Evolutionary conservation across 2,329 filamentous ascomycete genomes (phyloP), one percentile per base, ranked within the genome.

Genomic region (Xylariomycetidae sp.): DNA sequence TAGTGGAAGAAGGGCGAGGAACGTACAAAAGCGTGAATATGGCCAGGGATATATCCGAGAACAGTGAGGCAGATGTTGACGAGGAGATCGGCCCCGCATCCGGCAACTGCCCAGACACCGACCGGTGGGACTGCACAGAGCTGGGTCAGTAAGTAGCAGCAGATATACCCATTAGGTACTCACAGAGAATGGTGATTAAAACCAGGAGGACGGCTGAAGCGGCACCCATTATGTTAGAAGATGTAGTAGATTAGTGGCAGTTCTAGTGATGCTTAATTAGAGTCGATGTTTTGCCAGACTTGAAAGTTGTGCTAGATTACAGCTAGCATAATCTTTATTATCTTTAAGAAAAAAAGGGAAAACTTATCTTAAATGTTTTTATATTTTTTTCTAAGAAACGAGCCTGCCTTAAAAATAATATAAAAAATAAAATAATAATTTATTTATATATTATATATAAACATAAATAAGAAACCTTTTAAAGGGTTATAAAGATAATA

Each of bases 11-110:
- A n/a, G n/a, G n/a, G n/a, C n/a, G n/a, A n/a, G n/a, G n/a, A n/a
- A n/a, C n/a, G n/a, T n/a, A n/a, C n/a, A 59, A 89, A 88, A 27
- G 85, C 85, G 56, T 88, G 81, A 26, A 90, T 74, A 46, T 88
- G 81, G 6, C 85, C 87, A 0, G 86, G 86, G 31, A 92, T 61
- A 57, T 82, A 85, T n/a, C 77, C 80, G 15, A 84, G 68, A 17
- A 84, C 49, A 0, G 80, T 85, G 42, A 85, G 61, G 45, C 74
- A 69, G 48, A 85, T 72, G 56, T 85, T 85, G 60, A 85, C 74
- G 33, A 80, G 65, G 20, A 85, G 58, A 50, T 85, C 80, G 48
- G 62, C 58, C 26, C 80, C 78, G 51, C 79, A 85, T 51, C 81
- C 81, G 36, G 79, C 72, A 32, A 85, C 71, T 30, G 73, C 59